These are phyloP conservation scores for Microdochium paspali DNA, from an alignment of 2,329 filamentous ascomycete species.

Conservation along the genomic window DNA sequence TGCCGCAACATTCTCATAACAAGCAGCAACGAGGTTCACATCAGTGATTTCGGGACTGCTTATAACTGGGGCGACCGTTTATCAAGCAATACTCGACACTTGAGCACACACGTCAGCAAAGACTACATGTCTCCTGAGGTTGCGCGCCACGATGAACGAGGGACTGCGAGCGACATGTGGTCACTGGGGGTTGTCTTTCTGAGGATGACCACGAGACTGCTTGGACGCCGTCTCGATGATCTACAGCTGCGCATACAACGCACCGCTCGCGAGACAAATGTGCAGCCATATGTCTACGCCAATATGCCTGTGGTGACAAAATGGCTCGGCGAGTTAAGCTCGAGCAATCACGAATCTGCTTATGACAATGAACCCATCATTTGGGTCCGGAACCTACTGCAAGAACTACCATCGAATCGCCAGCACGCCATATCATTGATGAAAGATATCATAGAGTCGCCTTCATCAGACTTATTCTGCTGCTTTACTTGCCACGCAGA, in stretches of 20 bases:
- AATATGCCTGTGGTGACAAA: slow-evolving; percentile 3
- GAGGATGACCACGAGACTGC: slow-evolving; percentile 9
- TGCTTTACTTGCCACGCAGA: slow-evolving; percentile 6
- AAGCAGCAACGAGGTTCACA: slow-evolving; percentile 3
- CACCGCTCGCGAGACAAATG: slow-evolving; percentile 3
- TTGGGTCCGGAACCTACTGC: slow-evolving; percentile 6
- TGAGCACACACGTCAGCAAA: slow-evolving; percentile 4
- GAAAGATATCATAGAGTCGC: slow-evolving; percentile 8
- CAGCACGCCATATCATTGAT: slow-evolving; percentile 4
- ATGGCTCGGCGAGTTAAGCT: slow-evolving; percentile 5
- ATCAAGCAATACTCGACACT: slow-evolving; percentile 6
- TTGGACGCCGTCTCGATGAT: slow-evolving; percentile 3
- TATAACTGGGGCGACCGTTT: slow-evolving; percentile 5
- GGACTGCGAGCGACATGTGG: slow-evolving; percentile 8
- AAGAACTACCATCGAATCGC: slow-evolving; percentile 4
- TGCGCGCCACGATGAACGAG: slow-evolving; percentile 5
- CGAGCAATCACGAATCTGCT: not conserved
- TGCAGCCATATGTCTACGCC: slow-evolving; percentile 4
- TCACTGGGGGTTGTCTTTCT: slow-evolving; percentile 8
- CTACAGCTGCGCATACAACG: slow-evolving; percentile 2
- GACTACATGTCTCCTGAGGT: slow-evolving; percentile 10
- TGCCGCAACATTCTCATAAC: slow-evolving; percentile 8
- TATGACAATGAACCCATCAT: slow-evolving; percentile 8
- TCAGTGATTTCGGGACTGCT: slow-evolving; percentile 9
- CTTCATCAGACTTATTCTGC: slow-evolving; percentile 7